Conservation (phyloP, 2,329 filamentous ascomycete species). For the Xylariaceae sp. region DNA sequence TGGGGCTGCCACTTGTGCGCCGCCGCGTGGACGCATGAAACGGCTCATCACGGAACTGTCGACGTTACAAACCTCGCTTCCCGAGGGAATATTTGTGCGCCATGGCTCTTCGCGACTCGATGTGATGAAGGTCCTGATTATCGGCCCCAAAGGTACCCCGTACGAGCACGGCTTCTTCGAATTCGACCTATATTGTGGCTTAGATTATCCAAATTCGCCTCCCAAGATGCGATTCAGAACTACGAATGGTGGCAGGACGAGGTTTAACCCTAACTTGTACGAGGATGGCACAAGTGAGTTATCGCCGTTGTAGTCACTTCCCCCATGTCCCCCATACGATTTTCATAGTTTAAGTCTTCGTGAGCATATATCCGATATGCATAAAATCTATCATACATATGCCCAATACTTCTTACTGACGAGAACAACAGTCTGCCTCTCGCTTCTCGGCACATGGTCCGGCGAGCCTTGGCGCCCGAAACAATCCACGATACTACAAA, state of each 20-base stretch:
- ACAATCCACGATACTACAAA: slow-evolving; percentile 53
- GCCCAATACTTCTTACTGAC: background rate
- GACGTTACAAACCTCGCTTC: slow-evolving; percentile 48
- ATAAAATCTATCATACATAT: background rate
- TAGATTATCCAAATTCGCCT: slow-evolving; percentile 45
- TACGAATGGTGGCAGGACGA: slow-evolving; percentile 43
- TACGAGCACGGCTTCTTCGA: slow-evolving; percentile 59
- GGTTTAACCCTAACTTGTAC: slow-evolving; percentile 58
- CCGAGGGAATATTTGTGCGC: slow-evolving; percentile 54
- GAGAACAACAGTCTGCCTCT: slow-evolving; percentile 48
- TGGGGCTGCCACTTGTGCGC: slow-evolving; percentile 2
- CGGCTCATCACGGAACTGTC: slow-evolving; percentile 50
- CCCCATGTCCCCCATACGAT: background rate
- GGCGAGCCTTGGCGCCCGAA: slow-evolving; percentile 50
- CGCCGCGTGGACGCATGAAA: slow-evolving; percentile 48
- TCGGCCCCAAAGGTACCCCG: slow-evolving; percentile 52
- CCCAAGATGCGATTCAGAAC: slow-evolving; percentile 48
- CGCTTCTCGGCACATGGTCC: slow-evolving; percentile 52
- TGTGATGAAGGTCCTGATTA: slow-evolving; percentile 53
- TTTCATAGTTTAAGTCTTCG: background rate
- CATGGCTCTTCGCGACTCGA: slow-evolving; percentile 50
- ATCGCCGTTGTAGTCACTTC: background rate
- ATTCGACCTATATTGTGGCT: slow-evolving; percentile 52
- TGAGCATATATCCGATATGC: slow-evolving; percentile 7
- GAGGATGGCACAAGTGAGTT: slow-evolving; percentile 48